These are phyloP conservation scores for Phytophthora sp. DNA, from an alignment of 352 stramenopile species.

Conservation along the genomic window DNA sequence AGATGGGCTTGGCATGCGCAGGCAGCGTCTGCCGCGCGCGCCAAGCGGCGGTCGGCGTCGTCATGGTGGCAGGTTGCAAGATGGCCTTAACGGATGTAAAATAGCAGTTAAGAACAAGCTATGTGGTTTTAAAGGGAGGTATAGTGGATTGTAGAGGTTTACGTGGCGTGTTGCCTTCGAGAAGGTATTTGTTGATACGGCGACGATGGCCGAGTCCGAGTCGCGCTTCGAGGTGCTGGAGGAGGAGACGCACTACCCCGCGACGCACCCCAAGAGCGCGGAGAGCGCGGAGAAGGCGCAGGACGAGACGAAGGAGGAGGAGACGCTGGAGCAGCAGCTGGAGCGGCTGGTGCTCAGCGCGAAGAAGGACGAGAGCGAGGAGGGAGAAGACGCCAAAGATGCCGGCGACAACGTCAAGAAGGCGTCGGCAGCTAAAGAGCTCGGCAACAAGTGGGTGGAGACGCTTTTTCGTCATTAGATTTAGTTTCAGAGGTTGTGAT, in stretches of 20 bases:
- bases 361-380: constrained; percentile 33
- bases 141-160: too few species aligned
- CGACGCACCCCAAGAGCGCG: constrained; percentile 35
- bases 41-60: constrained; percentile 11
- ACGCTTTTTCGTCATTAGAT: neutral
- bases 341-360: constrained; percentile 55
- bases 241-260: constrained; percentile 82
- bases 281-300: constrained; percentile 17
- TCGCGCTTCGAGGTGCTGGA: constrained; percentile 87
- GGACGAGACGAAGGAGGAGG: constrained; percentile 36
- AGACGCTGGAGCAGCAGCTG: constrained; percentile 73
- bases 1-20: constrained; percentile 76
- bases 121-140: too few species aligned
- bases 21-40: constrained; percentile 22
- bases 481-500: neutral
- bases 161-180: too few species aligned
- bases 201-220: constrained; percentile 29
- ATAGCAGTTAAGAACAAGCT: neutral
- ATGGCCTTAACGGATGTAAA: constrained; percentile 5
- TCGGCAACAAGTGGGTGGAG: constrained; percentile 78
- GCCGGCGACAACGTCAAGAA: constrained; percentile 63
- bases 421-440: constrained; percentile 77
- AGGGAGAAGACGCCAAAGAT: constrained; percentile 6
- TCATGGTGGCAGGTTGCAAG: neutral
- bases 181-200: constrained; percentile 14